Conservation (phyloP, 129 eudicot species). For the Chrysanthemum seticuspe region DNA sequence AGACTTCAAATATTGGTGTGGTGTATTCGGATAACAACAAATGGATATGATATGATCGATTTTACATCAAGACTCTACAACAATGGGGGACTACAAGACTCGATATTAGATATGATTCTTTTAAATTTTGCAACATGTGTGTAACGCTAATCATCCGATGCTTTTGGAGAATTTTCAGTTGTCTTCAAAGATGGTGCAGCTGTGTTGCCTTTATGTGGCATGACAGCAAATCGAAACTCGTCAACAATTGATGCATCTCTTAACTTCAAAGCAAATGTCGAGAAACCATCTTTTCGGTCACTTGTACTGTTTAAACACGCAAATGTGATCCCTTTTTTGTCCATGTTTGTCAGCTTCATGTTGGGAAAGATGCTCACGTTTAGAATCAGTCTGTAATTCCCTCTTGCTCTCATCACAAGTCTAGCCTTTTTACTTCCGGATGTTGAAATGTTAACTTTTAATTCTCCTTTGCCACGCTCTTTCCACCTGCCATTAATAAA, state of each 20-base stretch:
- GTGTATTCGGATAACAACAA: too few relatives aligned
- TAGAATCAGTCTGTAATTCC: slow-evolving; percentile 74
- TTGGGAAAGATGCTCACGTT: slow-evolving; percentile 77
- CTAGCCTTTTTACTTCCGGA: slow-evolving; percentile 63
- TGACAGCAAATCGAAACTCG: slow-evolving; percentile 54
- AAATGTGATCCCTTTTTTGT: slow-evolving; percentile 87
- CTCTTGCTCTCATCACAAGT: slow-evolving; percentile 85
- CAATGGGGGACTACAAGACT: too few relatives aligned
- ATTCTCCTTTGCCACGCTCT: slow-evolving; percentile 92
- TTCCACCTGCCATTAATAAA: slow-evolving; percentile 80
- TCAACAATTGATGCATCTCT: slow-evolving; percentile 67
- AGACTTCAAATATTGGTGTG: too few relatives aligned
- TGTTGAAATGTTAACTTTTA: slow-evolving; percentile 66
- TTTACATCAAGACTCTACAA: too few relatives aligned
- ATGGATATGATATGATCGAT: too few relatives aligned
- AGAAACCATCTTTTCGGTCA: slow-evolving; percentile 65
- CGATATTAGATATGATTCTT: too few relatives aligned
- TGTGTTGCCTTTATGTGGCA: slow-evolving; percentile 51
- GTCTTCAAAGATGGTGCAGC: slow-evolving; percentile 45
- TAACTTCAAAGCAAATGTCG: slow-evolving; percentile 83
- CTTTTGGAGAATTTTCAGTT: slow-evolving; percentile 75
- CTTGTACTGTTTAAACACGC: slow-evolving; percentile 72
- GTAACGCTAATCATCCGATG: too few relatives aligned
- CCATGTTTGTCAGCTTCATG: slow-evolving; percentile 93
- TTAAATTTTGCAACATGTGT: too few relatives aligned